Evolutionary conservation across 768 basidiomycete genomes (phyloP).

Genomic region (Leccinellum rugosiceps): DNA sequence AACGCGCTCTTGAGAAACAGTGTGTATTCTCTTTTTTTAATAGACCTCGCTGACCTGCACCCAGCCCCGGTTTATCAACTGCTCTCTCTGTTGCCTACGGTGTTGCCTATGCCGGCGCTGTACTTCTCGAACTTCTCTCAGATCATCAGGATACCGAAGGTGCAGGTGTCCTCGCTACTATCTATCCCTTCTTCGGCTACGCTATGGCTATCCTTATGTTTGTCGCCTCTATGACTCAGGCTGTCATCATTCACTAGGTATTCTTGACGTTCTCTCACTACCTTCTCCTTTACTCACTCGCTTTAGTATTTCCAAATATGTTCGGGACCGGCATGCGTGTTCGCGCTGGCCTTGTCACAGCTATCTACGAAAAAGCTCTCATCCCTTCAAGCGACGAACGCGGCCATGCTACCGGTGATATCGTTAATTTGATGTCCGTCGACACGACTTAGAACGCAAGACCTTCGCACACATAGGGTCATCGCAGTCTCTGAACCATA

Average conservation of each 20-base stretch:
- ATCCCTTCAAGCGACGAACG: slow-evolving; percentile 85
- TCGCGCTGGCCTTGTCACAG: slow-evolving; percentile 80
- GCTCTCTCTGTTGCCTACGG: slow-evolving; percentile 81
- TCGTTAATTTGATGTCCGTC: slow-evolving; percentile 92
- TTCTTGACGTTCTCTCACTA: neutral
- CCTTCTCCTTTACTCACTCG: neutral
- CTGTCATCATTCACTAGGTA: slow-evolving; percentile 77
- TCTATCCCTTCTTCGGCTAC: slow-evolving; percentile 63
- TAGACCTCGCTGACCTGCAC: neutral
- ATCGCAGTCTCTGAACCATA: slow-evolving; percentile 84
- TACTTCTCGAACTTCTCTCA: slow-evolving; percentile 63
- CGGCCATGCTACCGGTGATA: slow-evolving; percentile 80
- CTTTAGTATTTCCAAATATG: slow-evolving; percentile 80
- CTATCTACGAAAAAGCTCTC: slow-evolving; percentile 84
- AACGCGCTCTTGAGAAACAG: slow-evolving; percentile 61
- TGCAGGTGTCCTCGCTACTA: slow-evolving; percentile 21
- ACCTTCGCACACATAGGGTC: slow-evolving; percentile 78
- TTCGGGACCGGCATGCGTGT: slow-evolving; percentile 92
- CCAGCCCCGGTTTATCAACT: slow-evolving; percentile 64
- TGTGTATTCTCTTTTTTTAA: slow-evolving; percentile 31
- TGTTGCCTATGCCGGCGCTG: slow-evolving; percentile 62
- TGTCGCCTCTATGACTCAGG: slow-evolving; percentile 71
- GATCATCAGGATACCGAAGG: slow-evolving; percentile 57
- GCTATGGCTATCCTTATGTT: slow-evolving; percentile 80
- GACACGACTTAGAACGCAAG: slow-evolving; percentile 77